phyloP scores from a whole-genome alignment of 192 early-diverging fungal genomes.

The Allomyces javanicus region DNA sequence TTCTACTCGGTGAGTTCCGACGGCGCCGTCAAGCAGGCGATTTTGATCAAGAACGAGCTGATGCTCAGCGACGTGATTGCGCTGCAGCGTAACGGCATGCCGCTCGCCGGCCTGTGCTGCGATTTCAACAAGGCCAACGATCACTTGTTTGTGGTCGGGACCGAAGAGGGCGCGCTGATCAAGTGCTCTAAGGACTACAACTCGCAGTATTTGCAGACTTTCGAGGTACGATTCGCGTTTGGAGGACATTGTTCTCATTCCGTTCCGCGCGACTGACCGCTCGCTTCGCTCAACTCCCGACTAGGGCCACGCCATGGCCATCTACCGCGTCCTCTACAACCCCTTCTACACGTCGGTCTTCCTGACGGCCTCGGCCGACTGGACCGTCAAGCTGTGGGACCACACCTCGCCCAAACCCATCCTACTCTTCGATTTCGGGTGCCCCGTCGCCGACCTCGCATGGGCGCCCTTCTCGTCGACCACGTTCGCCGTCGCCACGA shows the following conservation, averaged over 20 bases:
- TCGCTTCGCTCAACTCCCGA: neutral
- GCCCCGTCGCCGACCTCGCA: conserved; percentile 34
- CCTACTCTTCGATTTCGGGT: conserved; percentile 36
- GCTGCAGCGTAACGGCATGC: neutral
- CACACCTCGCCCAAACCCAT: conserved; percentile 26
- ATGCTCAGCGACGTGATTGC: conserved; percentile 15
- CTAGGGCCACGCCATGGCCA: conserved; percentile 40
- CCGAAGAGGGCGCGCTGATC: conserved; percentile 39
- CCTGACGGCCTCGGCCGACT: conserved; percentile 32
- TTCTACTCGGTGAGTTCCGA: conserved; percentile 41
- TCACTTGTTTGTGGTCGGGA: conserved; percentile 40
- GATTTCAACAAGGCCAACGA: conserved; percentile 37
- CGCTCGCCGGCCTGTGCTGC: conserved; percentile 15
- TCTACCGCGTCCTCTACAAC: conserved; percentile 38
- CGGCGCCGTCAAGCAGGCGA: conserved; percentile 38
- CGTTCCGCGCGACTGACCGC: too few species aligned
- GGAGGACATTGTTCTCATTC: too few species aligned
- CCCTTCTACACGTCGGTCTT: conserved; percentile 30
- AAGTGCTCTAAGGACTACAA: conserved; percentile 42
- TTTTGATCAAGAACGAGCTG: conserved; percentile 36
- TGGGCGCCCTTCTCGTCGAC: conserved; percentile 46
- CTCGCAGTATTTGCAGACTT: conserved; percentile 31
- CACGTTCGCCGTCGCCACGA: conserved; percentile 36
- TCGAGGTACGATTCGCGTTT: conserved; percentile 19
- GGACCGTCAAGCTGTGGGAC: conserved; percentile 46